These are phyloP conservation scores for Pseudocercospora fuligena DNA, from an alignment of 2,329 filamentous ascomycete genomes.

Conservation along the genomic window DNA sequence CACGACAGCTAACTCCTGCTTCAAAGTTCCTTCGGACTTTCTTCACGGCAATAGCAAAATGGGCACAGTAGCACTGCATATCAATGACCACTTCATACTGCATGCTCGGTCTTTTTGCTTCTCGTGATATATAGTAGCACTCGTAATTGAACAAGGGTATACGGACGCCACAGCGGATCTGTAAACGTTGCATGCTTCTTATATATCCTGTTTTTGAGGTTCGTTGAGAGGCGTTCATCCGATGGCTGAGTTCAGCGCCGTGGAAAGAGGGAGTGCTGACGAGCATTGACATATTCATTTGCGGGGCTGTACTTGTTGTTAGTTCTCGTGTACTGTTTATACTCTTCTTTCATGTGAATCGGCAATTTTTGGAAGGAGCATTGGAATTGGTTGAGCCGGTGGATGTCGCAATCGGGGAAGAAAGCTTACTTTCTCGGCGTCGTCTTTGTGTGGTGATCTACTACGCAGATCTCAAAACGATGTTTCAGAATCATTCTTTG, in stretches of 20 bases:
- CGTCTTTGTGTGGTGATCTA: neutral
- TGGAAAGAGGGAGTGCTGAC: too few relatives aligned
- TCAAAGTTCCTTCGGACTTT: neutral
- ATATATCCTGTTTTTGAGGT: constrained; percentile 1
- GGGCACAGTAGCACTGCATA: neutral
- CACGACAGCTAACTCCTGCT: too few relatives aligned
- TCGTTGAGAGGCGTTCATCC: neutral
- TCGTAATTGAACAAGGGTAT: neutral
- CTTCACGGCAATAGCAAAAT: neutral
- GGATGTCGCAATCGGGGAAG: neutral
- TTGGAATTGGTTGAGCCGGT: too few relatives aligned
- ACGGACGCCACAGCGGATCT: neutral
- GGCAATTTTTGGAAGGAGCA: neutral
- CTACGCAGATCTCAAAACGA: neutral
- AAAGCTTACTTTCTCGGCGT: neutral
- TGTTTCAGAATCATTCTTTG: neutral
- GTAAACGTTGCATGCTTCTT: neutral
- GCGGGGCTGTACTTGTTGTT: too few relatives aligned
- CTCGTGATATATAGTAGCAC: neutral
- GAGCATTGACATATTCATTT: too few relatives aligned
- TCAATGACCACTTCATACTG: neutral
- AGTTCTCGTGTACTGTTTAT: too few relatives aligned
- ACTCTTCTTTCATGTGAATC: too few relatives aligned
- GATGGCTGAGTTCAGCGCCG: too few relatives aligned
- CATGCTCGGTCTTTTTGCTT: neutral